These are phyloP conservation scores for Fusarium sacchari DNA, from an alignment of 2,329 filamentous ascomycete genomes.

Conservation along the genomic window DNA sequence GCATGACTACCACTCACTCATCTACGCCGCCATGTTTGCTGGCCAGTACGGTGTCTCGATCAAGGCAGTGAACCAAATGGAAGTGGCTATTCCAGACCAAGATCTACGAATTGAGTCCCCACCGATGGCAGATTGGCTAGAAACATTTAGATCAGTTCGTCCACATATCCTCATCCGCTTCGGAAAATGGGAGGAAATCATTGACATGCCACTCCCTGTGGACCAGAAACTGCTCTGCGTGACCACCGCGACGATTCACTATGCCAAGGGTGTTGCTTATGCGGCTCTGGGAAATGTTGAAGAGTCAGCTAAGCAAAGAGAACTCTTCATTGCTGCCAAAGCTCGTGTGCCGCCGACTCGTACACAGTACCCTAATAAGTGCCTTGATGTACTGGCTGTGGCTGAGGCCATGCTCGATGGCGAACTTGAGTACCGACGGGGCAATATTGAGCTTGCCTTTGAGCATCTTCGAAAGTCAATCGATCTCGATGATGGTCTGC, in stretches of 20 bases:
- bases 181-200: slow-evolving; percentile 73
- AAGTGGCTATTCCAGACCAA: slow-evolving; percentile 68
- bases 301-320: slow-evolving; percentile 61
- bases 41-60: slow-evolving; percentile 70
- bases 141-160: slow-evolving; percentile 71
- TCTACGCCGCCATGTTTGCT: slow-evolving; percentile 81
- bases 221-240: slow-evolving; percentile 70
- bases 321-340: slow-evolving; percentile 61
- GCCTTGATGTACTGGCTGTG: slow-evolving; percentile 68
- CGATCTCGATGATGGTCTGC: slow-evolving; percentile 67
- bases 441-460: slow-evolving; percentile 68
- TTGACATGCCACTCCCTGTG: slow-evolving; percentile 62
- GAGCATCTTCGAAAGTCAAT: slow-evolving; percentile 64
- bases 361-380: slow-evolving; percentile 75
- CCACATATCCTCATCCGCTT: slow-evolving; percentile 77
- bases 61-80: slow-evolving; percentile 66
- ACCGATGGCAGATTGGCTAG: slow-evolving; percentile 80
- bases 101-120: slow-evolving; percentile 59
- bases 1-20: slow-evolving; percentile 76
- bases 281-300: slow-evolving; percentile 65
- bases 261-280: slow-evolving; percentile 73
- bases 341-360: slow-evolving; percentile 63
- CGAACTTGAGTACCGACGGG: slow-evolving; percentile 74
- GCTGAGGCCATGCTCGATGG: slow-evolving; percentile 74
- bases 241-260: slow-evolving; percentile 73